These are phyloP conservation scores for Coemansia sp. DNA, from an alignment of 192 early-diverging fungal species.

Conservation along the genomic window DNA sequence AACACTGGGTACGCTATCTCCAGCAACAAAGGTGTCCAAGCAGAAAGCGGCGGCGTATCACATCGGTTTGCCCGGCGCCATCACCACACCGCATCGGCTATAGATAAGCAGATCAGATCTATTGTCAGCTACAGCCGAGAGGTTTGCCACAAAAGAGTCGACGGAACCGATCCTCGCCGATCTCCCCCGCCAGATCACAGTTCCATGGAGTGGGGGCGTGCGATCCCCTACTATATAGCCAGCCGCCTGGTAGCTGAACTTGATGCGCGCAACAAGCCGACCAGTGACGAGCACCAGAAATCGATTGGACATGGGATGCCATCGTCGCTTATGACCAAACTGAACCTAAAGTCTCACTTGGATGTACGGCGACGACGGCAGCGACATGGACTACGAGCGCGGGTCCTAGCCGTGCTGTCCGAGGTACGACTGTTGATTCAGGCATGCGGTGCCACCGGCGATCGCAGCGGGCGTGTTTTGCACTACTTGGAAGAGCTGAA, in stretches of 20 bases:
- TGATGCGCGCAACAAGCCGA: background rate
- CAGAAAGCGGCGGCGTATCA: conserved; percentile 1
- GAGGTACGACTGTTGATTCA: conserved; percentile 25
- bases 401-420: conserved; percentile 17
- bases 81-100: background rate
- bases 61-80: background rate
- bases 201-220: conserved; percentile 19
- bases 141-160: background rate
- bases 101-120: background rate
- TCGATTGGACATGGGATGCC: conserved; percentile 27
- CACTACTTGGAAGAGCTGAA: conserved; percentile 28
- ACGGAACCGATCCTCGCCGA: background rate
- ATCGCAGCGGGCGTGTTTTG: conserved; percentile 25
- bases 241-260: conserved; percentile 9
- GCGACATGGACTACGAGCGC: conserved; percentile 38
- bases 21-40: background rate
- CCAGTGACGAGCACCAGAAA: background rate
- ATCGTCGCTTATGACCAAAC: conserved; percentile 42
- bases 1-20: background rate
- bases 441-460: background rate
- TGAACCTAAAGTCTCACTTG: conserved; percentile 16
- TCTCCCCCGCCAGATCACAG: background rate
- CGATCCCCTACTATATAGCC: conserved; percentile 19
- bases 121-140: background rate
- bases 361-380: conserved; percentile 31